phyloP scores from a whole-genome alignment of 2,329 filamentous ascomycete species.

The Colletotrichum paranaense region DNA sequence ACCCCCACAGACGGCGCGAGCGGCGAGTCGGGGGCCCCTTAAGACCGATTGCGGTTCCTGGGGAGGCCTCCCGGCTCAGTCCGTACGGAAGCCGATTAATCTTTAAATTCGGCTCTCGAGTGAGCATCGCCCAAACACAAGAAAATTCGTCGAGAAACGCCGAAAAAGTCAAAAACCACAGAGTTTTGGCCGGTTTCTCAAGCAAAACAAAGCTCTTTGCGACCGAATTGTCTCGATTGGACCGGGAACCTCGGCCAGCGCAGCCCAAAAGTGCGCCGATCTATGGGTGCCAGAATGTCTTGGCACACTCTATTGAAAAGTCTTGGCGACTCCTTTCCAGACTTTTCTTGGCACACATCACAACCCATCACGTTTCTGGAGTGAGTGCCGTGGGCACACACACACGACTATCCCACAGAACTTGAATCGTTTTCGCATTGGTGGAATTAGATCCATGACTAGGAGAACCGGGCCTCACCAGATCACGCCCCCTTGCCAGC shows the following conservation, averaged over 20 bases:
- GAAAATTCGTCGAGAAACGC: neutral
- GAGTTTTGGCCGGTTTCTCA: neutral
- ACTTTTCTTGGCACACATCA: constrained; percentile 7
- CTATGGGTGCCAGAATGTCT: neutral
- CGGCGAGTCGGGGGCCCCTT: neutral
- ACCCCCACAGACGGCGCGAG: neutral
- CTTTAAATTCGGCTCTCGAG: constrained; percentile 5
- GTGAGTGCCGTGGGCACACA: neutral
- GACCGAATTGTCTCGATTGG: neutral
- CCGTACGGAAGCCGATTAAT: constrained; percentile 12
- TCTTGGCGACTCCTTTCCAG: constrained; percentile 32
- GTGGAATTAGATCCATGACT: constrained; percentile 9
- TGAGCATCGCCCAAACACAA: neutral
- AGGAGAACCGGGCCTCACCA: neutral
- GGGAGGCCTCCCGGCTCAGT: constrained; percentile 13
- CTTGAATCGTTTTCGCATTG: constrained; percentile 4
- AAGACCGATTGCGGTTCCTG: neutral
- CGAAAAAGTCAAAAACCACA: neutral
- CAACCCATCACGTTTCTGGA: constrained; percentile 13
- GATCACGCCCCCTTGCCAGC: neutral
- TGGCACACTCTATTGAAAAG: constrained; percentile 5
- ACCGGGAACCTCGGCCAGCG: neutral
- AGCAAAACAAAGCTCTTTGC: neutral
- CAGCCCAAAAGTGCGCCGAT: constrained; percentile 10
- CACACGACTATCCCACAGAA: neutral